phyloP scores from a whole-genome alignment of 2,329 filamentous ascomycete genomes.

The Fusarium cicatricum region DNA sequence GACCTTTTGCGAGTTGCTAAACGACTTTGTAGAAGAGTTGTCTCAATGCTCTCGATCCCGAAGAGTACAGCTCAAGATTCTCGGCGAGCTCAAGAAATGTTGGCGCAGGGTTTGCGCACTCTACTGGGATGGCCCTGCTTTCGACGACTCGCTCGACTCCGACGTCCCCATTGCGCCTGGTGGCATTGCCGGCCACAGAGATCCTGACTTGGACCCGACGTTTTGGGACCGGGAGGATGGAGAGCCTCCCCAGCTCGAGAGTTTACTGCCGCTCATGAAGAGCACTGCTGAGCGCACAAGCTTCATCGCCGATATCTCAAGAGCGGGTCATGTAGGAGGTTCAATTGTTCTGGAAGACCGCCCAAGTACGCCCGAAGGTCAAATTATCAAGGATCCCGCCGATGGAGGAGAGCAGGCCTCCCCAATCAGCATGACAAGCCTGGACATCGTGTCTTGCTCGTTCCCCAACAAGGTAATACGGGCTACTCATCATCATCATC shows the following conservation, averaged over 20 bases:
- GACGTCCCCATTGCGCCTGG: constrained; percentile 78
- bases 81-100: constrained; percentile 94
- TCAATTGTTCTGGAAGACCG: constrained; percentile 55
- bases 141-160: constrained; percentile 66
- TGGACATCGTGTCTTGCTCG: constrained; percentile 70
- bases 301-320: constrained; percentile 58
- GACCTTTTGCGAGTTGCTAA: constrained; percentile 83
- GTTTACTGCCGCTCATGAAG: constrained; percentile 45
- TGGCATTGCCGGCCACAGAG: constrained; percentile 70
- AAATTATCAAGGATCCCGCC: constrained; percentile 32
- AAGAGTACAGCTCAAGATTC: constrained; percentile 78
- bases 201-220: constrained; percentile 62
- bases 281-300: constrained; percentile 44
- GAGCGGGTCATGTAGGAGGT: constrained; percentile 56
- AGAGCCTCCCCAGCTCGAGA: constrained; percentile 56
- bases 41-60: constrained; percentile 53
- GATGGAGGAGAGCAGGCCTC: constrained; percentile 48
- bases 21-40: constrained; percentile 68
- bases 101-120: constrained; percentile 91
- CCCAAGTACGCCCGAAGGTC: constrained; percentile 57
- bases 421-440: constrained; percentile 65
- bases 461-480: constrained; percentile 64
- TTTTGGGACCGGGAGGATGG: constrained; percentile 60
- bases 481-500: constrained; percentile 48
- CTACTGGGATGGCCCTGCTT: constrained; percentile 84